Percentiles rank a stretch among this genome's conserved stretches.
Conservation (phyloP, 1,284 basidiomycete species). For the Pterula multifida region DNA sequence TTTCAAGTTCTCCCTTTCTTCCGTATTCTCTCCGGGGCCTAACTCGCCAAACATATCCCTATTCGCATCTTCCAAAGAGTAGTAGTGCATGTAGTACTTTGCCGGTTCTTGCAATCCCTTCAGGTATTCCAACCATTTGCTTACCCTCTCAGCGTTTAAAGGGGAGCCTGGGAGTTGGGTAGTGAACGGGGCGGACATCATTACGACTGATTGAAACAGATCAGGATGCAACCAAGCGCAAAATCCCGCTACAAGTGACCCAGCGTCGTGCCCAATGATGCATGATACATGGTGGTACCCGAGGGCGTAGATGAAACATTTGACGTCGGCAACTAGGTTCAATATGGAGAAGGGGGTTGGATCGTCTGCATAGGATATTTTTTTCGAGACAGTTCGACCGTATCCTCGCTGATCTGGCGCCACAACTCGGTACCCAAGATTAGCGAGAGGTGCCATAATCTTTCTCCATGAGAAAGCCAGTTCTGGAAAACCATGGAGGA, state of each 20-base stretch:
- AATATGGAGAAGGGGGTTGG: constrained; percentile 34
- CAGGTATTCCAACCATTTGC: constrained; percentile 18
- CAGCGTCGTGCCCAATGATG: constrained; percentile 51
- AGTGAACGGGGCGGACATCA: constrained; percentile 47
- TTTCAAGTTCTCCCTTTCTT: constrained; percentile 24
- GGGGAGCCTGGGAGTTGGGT: constrained; percentile 25
- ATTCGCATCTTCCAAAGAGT: constrained; percentile 33
- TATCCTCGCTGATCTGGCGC: constrained; percentile 42
- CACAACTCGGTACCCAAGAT: constrained; percentile 37
- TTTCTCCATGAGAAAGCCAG: constrained; percentile 54
- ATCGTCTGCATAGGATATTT: constrained; percentile 33
- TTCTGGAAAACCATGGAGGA: constrained; percentile 57
- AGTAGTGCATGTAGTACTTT: constrained; percentile 48
- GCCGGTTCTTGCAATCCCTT: constrained; percentile 33
- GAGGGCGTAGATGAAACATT: constrained; percentile 37
- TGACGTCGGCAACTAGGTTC: constrained; percentile 38
- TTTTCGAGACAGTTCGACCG: constrained; percentile 24
- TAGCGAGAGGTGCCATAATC: constrained; percentile 35
- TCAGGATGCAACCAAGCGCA: constrained; percentile 44
- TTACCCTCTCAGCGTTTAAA: constrained; percentile 7
- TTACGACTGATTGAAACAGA: constrained; percentile 38
- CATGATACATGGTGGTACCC: constrained; percentile 33
- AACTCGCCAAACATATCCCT: constrained; percentile 27
- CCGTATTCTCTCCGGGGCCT: background rate
- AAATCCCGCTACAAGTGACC: constrained; percentile 37